Evolutionary conservation across 768 basidiomycete genomes (phyloP).

Genomic region (Fomitopsis pulvina): DNA sequence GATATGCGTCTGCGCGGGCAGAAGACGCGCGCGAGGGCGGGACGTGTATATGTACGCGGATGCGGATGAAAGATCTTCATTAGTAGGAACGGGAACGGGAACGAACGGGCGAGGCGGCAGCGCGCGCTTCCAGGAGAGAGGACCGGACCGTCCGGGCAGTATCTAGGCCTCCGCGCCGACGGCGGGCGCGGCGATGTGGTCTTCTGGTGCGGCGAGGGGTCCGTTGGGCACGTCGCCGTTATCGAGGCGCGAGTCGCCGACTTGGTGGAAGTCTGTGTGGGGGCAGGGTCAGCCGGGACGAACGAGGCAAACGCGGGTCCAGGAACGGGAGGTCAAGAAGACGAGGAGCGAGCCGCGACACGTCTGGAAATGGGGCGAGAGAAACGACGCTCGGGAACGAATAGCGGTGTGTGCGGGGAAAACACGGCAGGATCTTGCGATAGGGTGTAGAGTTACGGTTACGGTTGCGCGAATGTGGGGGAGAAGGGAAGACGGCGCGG

Average conservation of each 20-base stretch:
- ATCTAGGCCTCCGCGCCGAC: conserved; percentile 5
- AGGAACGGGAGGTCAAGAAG: neutral
- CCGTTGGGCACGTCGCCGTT: conserved; percentile 45
- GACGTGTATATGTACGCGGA: too few relatives aligned
- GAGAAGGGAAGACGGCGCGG: neutral
- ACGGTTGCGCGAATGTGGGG: too few relatives aligned
- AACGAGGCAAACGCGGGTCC: neutral
- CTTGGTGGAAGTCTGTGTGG: conserved; percentile 71
- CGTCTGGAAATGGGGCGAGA: neutral
- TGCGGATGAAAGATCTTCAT: too few relatives aligned
- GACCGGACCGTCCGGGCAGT: too few relatives aligned
- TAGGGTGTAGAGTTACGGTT: too few relatives aligned
- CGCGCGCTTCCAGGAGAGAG: too few relatives aligned
- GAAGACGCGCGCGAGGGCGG: too few relatives aligned
- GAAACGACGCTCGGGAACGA: neutral
- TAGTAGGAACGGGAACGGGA: too few relatives aligned
- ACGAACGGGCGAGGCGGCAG: too few relatives aligned
- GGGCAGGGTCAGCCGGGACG: neutral
- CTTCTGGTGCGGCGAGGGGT: conserved; percentile 62
- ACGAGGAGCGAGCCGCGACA: neutral
- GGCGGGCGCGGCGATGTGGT: conserved; percentile 12
- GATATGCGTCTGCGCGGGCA: too few relatives aligned
- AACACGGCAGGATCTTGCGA: too few relatives aligned
- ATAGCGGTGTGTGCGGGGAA: neutral
- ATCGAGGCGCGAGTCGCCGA: conserved; percentile 42